A percentile compares a stretch with the other conserved stretches of the same genome.
phyloP scores from a whole-genome alignment of 73 alveolate genomes.

The Breviolum minutum region DNA sequence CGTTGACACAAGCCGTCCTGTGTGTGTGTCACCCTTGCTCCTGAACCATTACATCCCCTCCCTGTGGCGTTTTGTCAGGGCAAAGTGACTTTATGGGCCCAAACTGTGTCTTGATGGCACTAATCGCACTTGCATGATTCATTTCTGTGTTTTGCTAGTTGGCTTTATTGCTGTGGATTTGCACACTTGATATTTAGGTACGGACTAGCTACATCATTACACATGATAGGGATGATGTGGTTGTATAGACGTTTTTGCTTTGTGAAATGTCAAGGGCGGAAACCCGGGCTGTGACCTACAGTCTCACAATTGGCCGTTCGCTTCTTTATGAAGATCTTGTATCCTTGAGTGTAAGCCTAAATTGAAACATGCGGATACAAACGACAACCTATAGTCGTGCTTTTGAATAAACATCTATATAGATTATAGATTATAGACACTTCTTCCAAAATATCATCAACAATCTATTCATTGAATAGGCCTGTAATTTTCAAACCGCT shows the following conservation, averaged over 20 bases:
- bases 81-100: constrained; percentile 42
- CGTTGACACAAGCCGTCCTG: neutral
- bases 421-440: too few relatives aligned
- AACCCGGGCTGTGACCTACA: too few relatives aligned
- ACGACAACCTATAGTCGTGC: too few relatives aligned
- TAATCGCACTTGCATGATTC: neutral
- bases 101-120: neutral
- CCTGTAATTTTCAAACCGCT: too few relatives aligned
- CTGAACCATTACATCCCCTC: neutral
- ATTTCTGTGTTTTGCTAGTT: neutral
- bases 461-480: too few relatives aligned
- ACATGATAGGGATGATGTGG: neutral
- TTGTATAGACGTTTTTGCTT: neutral
- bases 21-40: neutral
- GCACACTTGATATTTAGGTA: neutral
- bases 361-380: too few relatives aligned
- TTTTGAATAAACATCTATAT: too few relatives aligned
- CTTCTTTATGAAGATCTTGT: too few relatives aligned
- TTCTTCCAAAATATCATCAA: too few relatives aligned
- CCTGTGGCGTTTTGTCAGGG: neutral
- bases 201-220: neutral
- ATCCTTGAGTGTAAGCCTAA: too few relatives aligned
- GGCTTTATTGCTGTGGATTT: neutral
- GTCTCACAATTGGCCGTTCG: too few relatives aligned
- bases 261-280: neutral